Evolutionary conservation across 305 asterid species (phyloP).

Genomic region (Solanum hybrid): DNA sequence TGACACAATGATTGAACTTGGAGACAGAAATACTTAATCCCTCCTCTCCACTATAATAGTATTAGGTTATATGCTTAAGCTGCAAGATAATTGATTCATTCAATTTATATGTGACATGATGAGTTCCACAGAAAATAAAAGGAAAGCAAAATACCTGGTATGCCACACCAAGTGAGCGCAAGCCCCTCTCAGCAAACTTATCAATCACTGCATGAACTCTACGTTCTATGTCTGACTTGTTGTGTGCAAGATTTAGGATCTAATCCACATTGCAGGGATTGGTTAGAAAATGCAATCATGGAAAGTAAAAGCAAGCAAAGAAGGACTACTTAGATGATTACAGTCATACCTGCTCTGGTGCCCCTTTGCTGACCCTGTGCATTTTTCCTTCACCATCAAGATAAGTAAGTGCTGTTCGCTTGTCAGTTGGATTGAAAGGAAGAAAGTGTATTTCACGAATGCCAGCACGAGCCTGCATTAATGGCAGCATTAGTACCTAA

Average conservation of each 20-base stretch:
- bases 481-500: slow-evolving; percentile 32
- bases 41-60: background rate
- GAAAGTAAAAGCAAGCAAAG: background rate
- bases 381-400: slow-evolving; percentile 32
- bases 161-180: slow-evolving; percentile 42
- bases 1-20: background rate
- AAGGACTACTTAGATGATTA: background rate
- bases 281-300: background rate
- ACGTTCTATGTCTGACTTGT: slow-evolving; percentile 37
- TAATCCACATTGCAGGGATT: background rate
- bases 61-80: background rate
- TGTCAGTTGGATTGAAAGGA: slow-evolving; percentile 40
- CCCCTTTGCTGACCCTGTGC: slow-evolving; percentile 47
- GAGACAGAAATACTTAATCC: background rate
- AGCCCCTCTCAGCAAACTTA: slow-evolving; percentile 43
- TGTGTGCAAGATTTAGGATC: slow-evolving; percentile 36
- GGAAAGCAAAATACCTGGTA: slow-evolving; percentile 24
- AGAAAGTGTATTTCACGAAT: slow-evolving; percentile 52
- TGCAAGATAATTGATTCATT: background rate
- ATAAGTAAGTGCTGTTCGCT: slow-evolving; percentile 39
- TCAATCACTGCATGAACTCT: slow-evolving; percentile 39
- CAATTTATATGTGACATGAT: background rate
- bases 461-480: slow-evolving; percentile 79
- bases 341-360: slow-evolving; percentile 35
- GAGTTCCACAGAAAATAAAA: background rate